Evolutionary conservation across 345 rosid genomes (phyloP), one percentile per base, ranked within the genome.

Genomic region (Aquilaria sinensis): DNA sequence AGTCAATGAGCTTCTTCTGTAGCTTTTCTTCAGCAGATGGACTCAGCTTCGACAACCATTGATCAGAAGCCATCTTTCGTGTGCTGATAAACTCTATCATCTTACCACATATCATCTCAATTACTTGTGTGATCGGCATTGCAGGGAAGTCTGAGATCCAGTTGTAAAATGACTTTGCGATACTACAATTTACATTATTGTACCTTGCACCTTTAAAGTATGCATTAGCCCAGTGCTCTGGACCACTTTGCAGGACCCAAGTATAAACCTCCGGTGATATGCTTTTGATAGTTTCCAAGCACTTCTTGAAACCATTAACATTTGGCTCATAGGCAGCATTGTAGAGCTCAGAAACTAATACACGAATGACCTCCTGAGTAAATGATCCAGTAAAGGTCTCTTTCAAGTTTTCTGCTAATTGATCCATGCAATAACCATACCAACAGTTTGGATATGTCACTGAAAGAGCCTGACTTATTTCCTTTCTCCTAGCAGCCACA

Each of bases 211-310:
- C 88, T 58, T 76, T 72, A 51, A 85, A 85, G 14, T 62, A 64
- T 14, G 85, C 80, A 54, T 68, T 75, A 13, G 87, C 75, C 90
- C 90, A 82, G 58, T 68, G 63, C 62, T 82, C 85, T 12, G 87
- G 90, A 37, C 77, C 75, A 53, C 66, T 68, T 61, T 72, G 77
- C 80, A 81, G 63, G 66, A 84, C 63, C 89, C 86, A 81, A 12
- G 76, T 85, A 33, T 76, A 76, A 52, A 82, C 85, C 33, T 73
- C 66, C 13, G 75, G 13, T 52, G 88, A 85, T 62, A 80, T 62
- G 31, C 48, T 65, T 64, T 74, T 85, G 61, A 85, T 82, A 63
- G 74, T 80, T 55, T 77, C 83, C 11, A 69, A 66, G 63, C 60
- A 62, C 74, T 59, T 67, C 53, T 67, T 77, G 61, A 82, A 82